A percentile compares a stretch with the other conserved stretches of the same genome.
These are phyloP conservation scores for Trichoderma koningiopsis DNA, from an alignment of 2,329 filamentous ascomycete genomes.

Conservation along the genomic window DNA sequence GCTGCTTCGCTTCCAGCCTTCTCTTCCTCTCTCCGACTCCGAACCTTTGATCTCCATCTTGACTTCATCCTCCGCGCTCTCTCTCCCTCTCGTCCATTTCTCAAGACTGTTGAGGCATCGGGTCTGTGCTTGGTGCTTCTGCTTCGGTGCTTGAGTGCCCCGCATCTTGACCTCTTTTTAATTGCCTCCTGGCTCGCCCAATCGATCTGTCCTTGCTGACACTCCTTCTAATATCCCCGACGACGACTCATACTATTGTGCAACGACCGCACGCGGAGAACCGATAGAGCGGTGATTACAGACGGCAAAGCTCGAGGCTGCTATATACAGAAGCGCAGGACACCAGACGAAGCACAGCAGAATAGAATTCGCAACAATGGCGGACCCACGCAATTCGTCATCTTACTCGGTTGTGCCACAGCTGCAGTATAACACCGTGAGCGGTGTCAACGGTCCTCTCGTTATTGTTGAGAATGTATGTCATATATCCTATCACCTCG, in stretches of 20 bases:
- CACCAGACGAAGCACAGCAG: background rate
- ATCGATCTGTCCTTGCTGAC: background rate
- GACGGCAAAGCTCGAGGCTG: background rate
- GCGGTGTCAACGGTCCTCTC: conserved; percentile 95
- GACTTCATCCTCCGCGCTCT: background rate
- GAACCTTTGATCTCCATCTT: conserved; percentile 10
- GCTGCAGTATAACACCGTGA: conserved; percentile 96
- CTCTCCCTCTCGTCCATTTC: background rate
- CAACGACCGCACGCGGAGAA: background rate
- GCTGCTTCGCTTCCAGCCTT: conserved; percentile 23
- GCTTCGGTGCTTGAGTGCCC: background rate
- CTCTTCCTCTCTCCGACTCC: conserved; percentile 12
- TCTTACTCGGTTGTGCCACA: conserved; percentile 62
- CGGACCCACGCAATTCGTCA: conserved; percentile 60
- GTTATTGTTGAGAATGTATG: conserved; percentile 94
- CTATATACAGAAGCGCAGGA: background rate
- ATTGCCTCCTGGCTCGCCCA: background rate
- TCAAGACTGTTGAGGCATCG: background rate
- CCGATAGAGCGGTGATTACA: background rate
- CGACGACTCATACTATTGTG: conserved; percentile 7
- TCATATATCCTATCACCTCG: background rate
- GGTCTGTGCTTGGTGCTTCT: background rate
- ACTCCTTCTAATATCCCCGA: background rate
- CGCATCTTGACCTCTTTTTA: background rate
- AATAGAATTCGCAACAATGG: conserved; percentile 43